A percentile compares a stretch with the other conserved stretches of the same genome.
These are phyloP conservation scores for Calamus simplicifolius DNA, from an alignment of 176 grass and related monocot species.

Conservation along the genomic window DNA sequence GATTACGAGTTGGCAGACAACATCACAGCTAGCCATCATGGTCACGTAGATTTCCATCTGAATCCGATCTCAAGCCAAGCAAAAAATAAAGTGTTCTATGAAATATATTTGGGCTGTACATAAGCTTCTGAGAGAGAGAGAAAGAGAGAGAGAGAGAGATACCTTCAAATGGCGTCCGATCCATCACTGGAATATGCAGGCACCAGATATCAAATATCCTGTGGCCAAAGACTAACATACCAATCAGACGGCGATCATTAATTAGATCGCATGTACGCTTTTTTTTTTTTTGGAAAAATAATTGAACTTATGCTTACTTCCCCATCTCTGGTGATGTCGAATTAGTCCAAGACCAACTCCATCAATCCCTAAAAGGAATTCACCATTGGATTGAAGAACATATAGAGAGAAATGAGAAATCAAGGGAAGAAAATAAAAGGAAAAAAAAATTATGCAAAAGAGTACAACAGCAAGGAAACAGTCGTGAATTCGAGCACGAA, in stretches of 20 bases:
- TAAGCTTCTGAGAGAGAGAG: too few relatives aligned
- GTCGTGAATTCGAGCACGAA: slow-evolving; percentile 3
- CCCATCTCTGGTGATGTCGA: slow-evolving; percentile 62
- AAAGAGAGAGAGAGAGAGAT: neutral
- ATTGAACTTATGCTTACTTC: slow-evolving; percentile 33
- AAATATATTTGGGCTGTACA: too few relatives aligned
- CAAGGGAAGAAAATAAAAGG: neutral
- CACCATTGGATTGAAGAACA: too few relatives aligned
- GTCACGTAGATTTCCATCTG: too few relatives aligned
- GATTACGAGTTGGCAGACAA: too few relatives aligned
- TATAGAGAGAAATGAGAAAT: neutral
- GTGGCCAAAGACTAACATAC: neutral
- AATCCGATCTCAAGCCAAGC: too few relatives aligned
- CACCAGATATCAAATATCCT: slow-evolving; percentile 95
- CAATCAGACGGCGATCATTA: too few relatives aligned
- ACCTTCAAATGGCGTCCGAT: slow-evolving; percentile 78
- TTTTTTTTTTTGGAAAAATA: too few relatives aligned
- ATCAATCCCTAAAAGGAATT: slow-evolving; percentile 49
- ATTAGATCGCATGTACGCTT: too few relatives aligned
- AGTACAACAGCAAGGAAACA: neutral
- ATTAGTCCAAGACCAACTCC: slow-evolving; percentile 77
- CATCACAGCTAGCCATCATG: too few relatives aligned
- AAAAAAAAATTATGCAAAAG: neutral
- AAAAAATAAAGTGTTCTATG: too few relatives aligned
- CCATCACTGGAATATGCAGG: slow-evolving; percentile 77